phyloP scores from a whole-genome alignment of 2,329 filamentous ascomycete genomes.

The Penicillium sp. region DNA sequence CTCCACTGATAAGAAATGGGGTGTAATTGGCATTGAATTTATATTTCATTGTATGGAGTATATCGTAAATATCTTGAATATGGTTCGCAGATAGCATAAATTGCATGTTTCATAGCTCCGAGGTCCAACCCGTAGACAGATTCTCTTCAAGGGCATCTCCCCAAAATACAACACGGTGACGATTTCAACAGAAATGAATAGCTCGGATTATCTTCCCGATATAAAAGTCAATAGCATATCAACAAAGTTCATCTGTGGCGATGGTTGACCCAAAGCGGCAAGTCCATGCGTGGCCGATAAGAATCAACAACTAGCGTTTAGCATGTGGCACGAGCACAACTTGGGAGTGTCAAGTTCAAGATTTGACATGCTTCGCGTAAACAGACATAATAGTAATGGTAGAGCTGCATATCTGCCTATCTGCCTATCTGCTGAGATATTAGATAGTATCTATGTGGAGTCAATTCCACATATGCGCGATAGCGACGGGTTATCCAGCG shows the following conservation, averaged over 20 bases:
- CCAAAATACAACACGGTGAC: neutral
- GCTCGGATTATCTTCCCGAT: too few relatives aligned
- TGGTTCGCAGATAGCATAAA: neutral
- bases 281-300: slow-evolving; percentile 23
- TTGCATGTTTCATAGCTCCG: neutral
- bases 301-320: slow-evolving; percentile 8
- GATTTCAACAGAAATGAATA: neutral
- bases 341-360: neutral
- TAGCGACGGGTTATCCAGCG: neutral
- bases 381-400: neutral
- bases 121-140: neutral
- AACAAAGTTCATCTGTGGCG: slow-evolving; percentile 11
- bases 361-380: neutral
- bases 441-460: neutral
- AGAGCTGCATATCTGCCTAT: slow-evolving; percentile 11
- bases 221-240: neutral
- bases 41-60: neutral
- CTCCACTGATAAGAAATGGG: slow-evolving; percentile 10
- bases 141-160: neutral
- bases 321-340: neutral
- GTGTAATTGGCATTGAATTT: neutral
- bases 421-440: neutral
- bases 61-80: too few relatives aligned
- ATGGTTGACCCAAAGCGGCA: slow-evolving; percentile 13
- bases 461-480: neutral